Evolutionary conservation across 2,329 filamentous ascomycete genomes (phyloP), one percentile per base, ranked within the genome.

Genomic region (Macrophomina tecta): DNA sequence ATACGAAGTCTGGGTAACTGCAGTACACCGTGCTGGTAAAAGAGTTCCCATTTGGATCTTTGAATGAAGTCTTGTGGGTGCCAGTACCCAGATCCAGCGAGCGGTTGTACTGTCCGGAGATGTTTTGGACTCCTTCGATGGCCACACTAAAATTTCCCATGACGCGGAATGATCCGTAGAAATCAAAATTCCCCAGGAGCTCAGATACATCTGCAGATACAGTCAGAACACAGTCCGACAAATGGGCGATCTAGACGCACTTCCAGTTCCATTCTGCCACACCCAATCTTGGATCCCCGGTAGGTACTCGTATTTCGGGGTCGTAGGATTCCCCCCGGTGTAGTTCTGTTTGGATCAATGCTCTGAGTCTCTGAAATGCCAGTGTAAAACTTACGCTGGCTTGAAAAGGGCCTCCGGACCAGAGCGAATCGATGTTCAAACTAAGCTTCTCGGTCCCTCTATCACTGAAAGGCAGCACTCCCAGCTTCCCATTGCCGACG

Each of bases 351-450:
- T 28, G 11, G 14, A 18, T 56, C 11, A 56, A 40, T 9, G 16
- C n/a, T 8, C 38, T 14, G 6, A 9, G 9, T 32, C 1, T 18
- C 2, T 18, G 7, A 23, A 32, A 6, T 23, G n/a, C 8, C 7
- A 11, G 16, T 16, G 12, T 8, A 16, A 53, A n/a, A 55, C 75
- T 70, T 69, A 81, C 81, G 23, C 72, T 72, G 48, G 72, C 74
- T 65, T 83, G 77, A 66, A 85, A 86, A 0, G 83, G 83, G 0
- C 84, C 84, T 2, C 82, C 83, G 1, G 80, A 81, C 84, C 83
- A 86, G 1, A 86, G 69, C 1, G 77, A 82, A 66, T 86, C 84
- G 18, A 83, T 69, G 60, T 86, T 86, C 45, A 85, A 65, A 18
- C 75, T 78, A 4, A 84, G 64, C 28, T 77, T 79, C 56, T 85